Conservation (phyloP, 768 basidiomycete species). For the Psilocybe cubensis region DNA sequence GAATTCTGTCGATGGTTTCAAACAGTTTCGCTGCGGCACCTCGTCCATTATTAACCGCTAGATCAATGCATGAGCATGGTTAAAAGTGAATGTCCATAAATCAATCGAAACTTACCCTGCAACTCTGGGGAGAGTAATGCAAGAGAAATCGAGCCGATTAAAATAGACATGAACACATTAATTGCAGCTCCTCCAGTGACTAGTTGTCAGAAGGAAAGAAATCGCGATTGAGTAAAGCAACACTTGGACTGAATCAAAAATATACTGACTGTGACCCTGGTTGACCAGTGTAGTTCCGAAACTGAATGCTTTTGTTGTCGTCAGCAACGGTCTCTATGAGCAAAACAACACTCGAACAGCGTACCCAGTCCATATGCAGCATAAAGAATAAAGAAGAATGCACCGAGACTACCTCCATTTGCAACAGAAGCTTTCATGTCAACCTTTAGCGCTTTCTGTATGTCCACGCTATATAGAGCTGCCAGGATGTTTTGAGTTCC, state of each 20-base stretch:
- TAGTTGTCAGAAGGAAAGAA: neutral
- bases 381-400: slow-evolving; percentile 86
- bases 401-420: slow-evolving; percentile 59
- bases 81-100: neutral
- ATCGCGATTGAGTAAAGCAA: neutral
- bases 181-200: slow-evolving; percentile 4
- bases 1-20: slow-evolving; percentile 83
- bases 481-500: slow-evolving; percentile 71
- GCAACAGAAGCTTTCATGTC: slow-evolving; percentile 60
- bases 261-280: neutral
- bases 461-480: slow-evolving; percentile 64
- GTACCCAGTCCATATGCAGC: slow-evolving; percentile 65
- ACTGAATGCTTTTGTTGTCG: slow-evolving; percentile 55
- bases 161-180: slow-evolving; percentile 11
- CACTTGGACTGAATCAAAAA: neutral
- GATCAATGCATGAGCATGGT: too few relatives aligned
- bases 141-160: slow-evolving; percentile 8
- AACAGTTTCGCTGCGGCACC: slow-evolving; percentile 88
- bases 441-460: slow-evolving; percentile 50
- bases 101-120: neutral
- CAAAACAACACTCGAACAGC: slow-evolving; percentile 14
- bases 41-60: slow-evolving; percentile 28
- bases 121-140: slow-evolving; percentile 5
- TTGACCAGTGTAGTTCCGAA: slow-evolving; percentile 8
- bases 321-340: neutral